Evolutionary conservation across 202 grass and related monocot genomes (phyloP).

Genomic region (Carex arenaria): DNA sequence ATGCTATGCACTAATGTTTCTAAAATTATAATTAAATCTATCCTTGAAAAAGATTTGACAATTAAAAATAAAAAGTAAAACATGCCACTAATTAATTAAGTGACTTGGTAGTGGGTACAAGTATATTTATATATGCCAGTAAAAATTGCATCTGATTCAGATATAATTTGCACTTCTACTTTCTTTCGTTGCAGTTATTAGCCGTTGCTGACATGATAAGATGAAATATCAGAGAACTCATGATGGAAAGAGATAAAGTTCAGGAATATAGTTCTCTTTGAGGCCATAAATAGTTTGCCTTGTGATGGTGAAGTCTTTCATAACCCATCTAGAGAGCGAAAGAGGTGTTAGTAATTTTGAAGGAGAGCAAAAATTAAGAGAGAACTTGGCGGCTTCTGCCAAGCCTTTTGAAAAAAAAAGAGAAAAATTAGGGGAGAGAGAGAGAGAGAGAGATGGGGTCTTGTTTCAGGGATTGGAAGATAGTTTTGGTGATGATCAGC

Average conservation of each 20-base stretch:
- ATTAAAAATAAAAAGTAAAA: neutral
- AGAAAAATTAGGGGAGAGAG: neutral
- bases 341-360: constrained; percentile 1
- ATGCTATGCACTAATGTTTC: neutral
- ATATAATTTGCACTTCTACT: neutral
- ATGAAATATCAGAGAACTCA: constrained; percentile 1
- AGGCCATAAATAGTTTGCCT: constrained; percentile 23
- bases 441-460: neutral
- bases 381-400: neutral
- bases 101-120: neutral
- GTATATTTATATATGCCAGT: neutral
- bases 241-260: constrained; percentile 4
- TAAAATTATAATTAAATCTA: constrained; percentile 1
- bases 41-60: neutral
- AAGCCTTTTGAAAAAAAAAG: no score
- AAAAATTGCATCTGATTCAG: neutral
- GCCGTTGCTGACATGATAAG: neutral
- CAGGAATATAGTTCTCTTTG: constrained; percentile 12
- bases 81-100: neutral
- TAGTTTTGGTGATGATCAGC: constrained; percentile 43
- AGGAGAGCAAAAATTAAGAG: neutral
- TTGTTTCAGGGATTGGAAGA: constrained; percentile 37
- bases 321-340: neutral
- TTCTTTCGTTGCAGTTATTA: neutral
- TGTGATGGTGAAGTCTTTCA: constrained; percentile 5